Percentiles rank a stretch among this genome's conserved stretches.
Evolutionary conservation across 257 asterid species (phyloP).

Genomic region (Thymus mandschuricus): DNA sequence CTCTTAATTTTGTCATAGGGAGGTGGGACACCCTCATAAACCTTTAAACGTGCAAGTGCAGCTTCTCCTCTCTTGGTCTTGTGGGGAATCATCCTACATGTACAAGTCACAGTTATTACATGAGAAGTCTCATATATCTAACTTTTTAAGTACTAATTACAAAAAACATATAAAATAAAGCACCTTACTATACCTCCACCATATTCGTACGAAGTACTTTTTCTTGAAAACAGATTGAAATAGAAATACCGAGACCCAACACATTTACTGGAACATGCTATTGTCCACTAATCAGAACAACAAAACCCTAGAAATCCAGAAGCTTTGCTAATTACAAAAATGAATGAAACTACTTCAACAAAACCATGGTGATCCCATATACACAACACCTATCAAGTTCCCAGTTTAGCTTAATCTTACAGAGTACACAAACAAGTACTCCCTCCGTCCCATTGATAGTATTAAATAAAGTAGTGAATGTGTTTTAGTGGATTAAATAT

Average conservation of each 20-base stretch:
- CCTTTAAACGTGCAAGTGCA: conserved; percentile 74
- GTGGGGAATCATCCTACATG: conserved; percentile 71
- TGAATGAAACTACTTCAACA: neutral
- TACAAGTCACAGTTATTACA: neutral
- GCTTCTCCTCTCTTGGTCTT: conserved; percentile 80
- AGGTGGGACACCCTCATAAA: conserved; percentile 67
- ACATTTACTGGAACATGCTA: neutral
- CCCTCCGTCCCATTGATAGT: no score
- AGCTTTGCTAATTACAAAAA: neutral
- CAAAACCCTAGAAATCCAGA: neutral
- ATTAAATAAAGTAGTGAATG: no score
- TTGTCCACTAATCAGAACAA: no score
- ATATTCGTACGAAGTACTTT: neutral
- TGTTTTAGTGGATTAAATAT: no score
- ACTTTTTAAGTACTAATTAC: neutral
- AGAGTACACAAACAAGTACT: no score
- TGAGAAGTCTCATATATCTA: neutral
- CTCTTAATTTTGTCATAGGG: conserved; percentile 71
- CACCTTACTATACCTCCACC: neutral
- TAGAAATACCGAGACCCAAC: neutral
- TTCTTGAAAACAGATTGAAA: neutral
- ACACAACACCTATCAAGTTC: neutral
- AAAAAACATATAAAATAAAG: neutral
- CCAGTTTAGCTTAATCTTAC: neutral
- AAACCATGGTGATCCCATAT: neutral